Conservation (phyloP, 176 grass and related monocot genomes). For the Zea luxurians region DNA sequence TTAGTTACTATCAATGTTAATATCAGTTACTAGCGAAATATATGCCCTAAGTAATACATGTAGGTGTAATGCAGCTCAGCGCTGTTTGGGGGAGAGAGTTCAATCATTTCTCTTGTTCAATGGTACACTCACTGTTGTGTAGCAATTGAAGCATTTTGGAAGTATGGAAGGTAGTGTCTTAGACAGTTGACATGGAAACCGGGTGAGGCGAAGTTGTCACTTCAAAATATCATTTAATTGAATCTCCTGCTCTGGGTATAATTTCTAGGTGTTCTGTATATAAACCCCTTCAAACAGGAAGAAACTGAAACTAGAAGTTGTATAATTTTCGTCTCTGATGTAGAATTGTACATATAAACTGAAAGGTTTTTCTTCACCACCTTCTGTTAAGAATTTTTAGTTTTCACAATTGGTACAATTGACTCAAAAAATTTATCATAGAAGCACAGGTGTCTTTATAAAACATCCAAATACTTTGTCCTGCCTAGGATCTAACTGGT, state of each 20-base stretch:
- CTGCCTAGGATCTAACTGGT: not conserved
- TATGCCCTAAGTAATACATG: slow-evolving; percentile 14
- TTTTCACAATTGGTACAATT: not conserved
- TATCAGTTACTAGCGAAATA: slow-evolving; percentile 12
- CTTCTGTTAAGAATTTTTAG: not conserved
- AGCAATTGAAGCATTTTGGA: slow-evolving; percentile 18
- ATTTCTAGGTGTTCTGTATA: not conserved
- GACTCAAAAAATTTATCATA: not conserved
- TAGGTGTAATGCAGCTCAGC: slow-evolving; percentile 11
- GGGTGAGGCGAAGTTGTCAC: not conserved
- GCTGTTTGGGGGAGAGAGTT: not conserved
- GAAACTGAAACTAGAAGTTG: not conserved
- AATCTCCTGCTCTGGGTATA: not conserved
- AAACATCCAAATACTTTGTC: not conserved
- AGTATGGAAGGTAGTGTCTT: slow-evolving; percentile 5
- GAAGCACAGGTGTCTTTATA: not conserved
- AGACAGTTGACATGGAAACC: not conserved
- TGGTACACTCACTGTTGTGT: slow-evolving; percentile 2
- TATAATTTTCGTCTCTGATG: not conserved
- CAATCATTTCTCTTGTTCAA: slow-evolving; percentile 17
- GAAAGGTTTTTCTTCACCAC: not conserved
- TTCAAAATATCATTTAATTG: not conserved
- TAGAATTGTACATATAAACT: slow-evolving; percentile 13
- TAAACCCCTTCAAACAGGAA: not conserved
- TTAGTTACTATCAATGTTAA: slow-evolving; percentile 5